Base-by-base conservation (phyloP, 1,284 basidiomycete species). In the Coriolopsis trogii region DNA sequence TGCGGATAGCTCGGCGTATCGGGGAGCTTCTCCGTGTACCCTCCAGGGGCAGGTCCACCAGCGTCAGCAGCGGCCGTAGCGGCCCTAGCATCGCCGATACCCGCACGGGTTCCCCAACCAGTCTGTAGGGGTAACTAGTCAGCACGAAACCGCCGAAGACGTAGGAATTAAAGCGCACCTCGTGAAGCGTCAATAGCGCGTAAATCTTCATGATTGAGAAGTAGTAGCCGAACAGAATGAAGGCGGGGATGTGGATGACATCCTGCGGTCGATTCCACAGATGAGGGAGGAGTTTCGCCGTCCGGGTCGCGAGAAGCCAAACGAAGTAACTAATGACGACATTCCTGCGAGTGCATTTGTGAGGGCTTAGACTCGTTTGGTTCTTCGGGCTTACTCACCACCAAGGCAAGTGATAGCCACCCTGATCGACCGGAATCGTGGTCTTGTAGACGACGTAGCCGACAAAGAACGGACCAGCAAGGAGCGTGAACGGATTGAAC, bases 31-130 rank as follows among this genome's bases (percentile, higher is more conserved):
- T 71, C 68, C 42, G 65, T 60, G 55, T 66, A 57, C 31, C 52
- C 51, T 3, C 40, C 47, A 23, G 31, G 30, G 13, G 31, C 15
- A 29, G 25, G 28, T 30, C 44, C 48, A 9, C 46, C 53, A 24
- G 58, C 54, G 52, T 81, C 82, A 49, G 78, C 73, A 15, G 87
- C 87, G 9, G 82, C 81, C 3, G 86, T 89, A 31, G 88, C 88
- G 39, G 84, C 81, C 4, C 82, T 75, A 1, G 83, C 83, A 73
- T 91, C 89, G 67, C 89, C 91, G 64, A 95, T 91, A 75, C 93
- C 93, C 7, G 91, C 81, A 68, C 93, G 87, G 18, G 93, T 95
- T 47, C 92, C 93, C 93, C 93, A 95, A 53, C 87, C 91, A 66
- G 91, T 93, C 84, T 88, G 33, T 16, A 10, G 44, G 18, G 26